These are phyloP conservation scores for Scopulariopsis brevicaulis DNA, from an alignment of 2,329 filamentous ascomycete species.

Conservation along the genomic window DNA sequence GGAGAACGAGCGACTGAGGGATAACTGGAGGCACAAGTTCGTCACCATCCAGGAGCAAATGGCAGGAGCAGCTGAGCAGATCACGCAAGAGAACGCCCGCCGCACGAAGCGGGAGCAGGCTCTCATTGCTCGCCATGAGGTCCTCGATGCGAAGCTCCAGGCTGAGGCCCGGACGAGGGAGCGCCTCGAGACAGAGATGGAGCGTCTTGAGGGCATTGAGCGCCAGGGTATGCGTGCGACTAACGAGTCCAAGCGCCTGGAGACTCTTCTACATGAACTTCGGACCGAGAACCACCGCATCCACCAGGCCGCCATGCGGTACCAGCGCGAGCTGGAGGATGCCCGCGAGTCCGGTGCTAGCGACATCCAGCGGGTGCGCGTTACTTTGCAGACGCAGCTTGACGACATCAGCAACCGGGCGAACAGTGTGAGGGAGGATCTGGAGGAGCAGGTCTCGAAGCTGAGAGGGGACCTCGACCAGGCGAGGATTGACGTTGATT, in stretches of 20 bases:
- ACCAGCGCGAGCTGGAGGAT: slow-evolving; percentile 75
- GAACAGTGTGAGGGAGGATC: slow-evolving; percentile 68
- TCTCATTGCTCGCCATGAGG: slow-evolving; percentile 66
- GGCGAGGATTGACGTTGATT: slow-evolving; percentile 68
- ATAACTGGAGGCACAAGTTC: slow-evolving; percentile 76
- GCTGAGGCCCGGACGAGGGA: slow-evolving; percentile 62
- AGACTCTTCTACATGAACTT: slow-evolving; percentile 41
- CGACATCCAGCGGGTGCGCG: slow-evolving; percentile 72
- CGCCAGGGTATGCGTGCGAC: slow-evolving; percentile 54
- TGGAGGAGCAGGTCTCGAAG: slow-evolving; percentile 67
- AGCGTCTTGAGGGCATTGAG: slow-evolving; percentile 52
- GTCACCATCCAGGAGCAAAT: slow-evolving; percentile 81
- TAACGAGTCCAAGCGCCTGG: slow-evolving; percentile 49
- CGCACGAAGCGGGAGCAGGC: slow-evolving; percentile 73
- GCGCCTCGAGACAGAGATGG: slow-evolving; percentile 54
- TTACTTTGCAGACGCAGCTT: slow-evolving; percentile 69
- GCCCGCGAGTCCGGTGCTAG: slow-evolving; percentile 67
- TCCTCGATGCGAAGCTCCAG: slow-evolving; percentile 66
- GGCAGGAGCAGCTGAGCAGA: slow-evolving; percentile 63
- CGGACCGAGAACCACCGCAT: slow-evolving; percentile 61
- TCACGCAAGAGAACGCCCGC: slow-evolving; percentile 70
- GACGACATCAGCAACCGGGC: slow-evolving; percentile 78
- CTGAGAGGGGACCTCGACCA: slow-evolving; percentile 67
- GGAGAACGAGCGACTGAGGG: slow-evolving; percentile 74
- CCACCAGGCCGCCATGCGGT: slow-evolving; percentile 55